Evolutionary conservation across 331 rosid genomes (phyloP).

Genomic region (Pyrus hybrid): DNA sequence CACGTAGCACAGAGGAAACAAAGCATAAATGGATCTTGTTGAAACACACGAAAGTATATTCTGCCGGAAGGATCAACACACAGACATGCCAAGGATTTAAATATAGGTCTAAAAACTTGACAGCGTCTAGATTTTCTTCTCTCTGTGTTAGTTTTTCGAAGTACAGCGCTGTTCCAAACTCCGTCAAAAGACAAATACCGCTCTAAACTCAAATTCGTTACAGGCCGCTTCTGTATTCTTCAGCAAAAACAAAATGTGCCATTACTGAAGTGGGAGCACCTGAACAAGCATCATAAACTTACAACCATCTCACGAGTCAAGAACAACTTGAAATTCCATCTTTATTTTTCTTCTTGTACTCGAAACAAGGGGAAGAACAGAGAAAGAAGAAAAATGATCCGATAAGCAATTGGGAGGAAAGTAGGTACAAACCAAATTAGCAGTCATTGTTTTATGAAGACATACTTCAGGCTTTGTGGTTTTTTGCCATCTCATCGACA

Average conservation of each 20-base stretch:
- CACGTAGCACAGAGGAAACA: too few relatives aligned
- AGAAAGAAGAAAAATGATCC: slow-evolving; percentile 11
- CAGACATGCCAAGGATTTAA: not conserved
- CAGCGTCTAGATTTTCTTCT: not conserved
- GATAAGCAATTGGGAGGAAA: slow-evolving; percentile 12
- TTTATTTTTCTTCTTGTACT: slow-evolving; percentile 29
- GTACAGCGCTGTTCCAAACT: slow-evolving; percentile 9
- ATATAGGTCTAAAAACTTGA: not conserved
- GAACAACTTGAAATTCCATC: slow-evolving; percentile 21
- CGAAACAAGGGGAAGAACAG: slow-evolving; percentile 15
- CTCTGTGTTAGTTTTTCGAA: slow-evolving; percentile 20
- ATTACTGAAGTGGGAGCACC: slow-evolving; percentile 17
- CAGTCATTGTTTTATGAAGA: slow-evolving; percentile 24
- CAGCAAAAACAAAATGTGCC: slow-evolving; percentile 11
- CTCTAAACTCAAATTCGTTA: slow-evolving; percentile 19
- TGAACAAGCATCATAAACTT: slow-evolving; percentile 16
- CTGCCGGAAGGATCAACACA: not conserved
- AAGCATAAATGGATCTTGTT: not conserved
- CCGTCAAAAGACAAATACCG: not conserved
- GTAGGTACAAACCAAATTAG: slow-evolving; percentile 30
- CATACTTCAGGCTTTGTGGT: slow-evolving; percentile 45
- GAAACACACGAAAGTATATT: not conserved
- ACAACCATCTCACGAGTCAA: slow-evolving; percentile 12
- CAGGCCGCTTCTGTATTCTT: slow-evolving; percentile 19
- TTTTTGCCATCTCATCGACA: slow-evolving; percentile 83